phyloP scores from a whole-genome alignment of 2,329 filamentous ascomycete species.

The Penicillium occitanis region DNA sequence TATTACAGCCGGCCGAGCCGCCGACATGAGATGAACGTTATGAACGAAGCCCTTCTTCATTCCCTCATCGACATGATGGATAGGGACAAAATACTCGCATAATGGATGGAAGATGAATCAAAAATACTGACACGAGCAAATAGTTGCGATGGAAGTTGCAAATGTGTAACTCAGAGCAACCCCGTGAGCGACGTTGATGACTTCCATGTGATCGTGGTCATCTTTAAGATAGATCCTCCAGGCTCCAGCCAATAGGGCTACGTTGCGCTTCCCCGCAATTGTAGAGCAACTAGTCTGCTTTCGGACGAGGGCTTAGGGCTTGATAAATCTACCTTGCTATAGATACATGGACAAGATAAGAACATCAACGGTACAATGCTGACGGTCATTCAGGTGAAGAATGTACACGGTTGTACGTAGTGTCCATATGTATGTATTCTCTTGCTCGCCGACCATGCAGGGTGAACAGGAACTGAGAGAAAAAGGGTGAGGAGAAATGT shows the following conservation, averaged over 20 bases:
- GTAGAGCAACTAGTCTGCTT: background rate
- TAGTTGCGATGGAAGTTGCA: background rate
- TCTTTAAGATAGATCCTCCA: background rate
- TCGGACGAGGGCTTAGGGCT: conserved; percentile 21
- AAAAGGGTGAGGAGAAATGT: conserved; percentile 21
- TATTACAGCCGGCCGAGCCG: background rate
- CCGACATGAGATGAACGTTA: background rate
- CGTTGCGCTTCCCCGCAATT: background rate
- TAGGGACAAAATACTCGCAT: background rate
- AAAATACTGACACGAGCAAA: background rate
- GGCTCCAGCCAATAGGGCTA: background rate
- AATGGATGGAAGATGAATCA: background rate
- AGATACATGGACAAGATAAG: background rate
- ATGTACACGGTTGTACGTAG: background rate
- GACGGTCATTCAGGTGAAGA: background rate
- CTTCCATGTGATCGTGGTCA: conserved; percentile 16
- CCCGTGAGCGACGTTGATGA: background rate
- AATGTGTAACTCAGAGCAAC: background rate
- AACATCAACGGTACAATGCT: background rate
- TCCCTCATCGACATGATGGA: background rate
- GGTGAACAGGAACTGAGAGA: conserved; percentile 22
- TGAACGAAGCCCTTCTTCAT: background rate
- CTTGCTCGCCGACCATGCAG: background rate
- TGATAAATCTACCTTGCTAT: background rate
- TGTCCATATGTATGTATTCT: background rate